Conservation (phyloP, 176 grass and related monocot species). For the Aegilops tauschii region DNA sequence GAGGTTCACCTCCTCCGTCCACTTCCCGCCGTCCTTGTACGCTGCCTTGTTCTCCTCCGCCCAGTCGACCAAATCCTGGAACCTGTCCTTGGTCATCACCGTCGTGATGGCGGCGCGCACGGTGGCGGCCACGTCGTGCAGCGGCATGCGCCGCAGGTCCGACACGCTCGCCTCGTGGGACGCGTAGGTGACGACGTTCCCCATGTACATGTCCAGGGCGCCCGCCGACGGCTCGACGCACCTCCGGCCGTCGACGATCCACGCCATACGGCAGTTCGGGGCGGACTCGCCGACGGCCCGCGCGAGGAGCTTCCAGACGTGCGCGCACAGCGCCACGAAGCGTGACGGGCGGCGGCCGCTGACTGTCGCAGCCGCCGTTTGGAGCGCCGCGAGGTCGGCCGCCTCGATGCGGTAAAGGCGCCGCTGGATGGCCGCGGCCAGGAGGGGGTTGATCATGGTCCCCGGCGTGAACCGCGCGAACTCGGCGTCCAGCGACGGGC, state of each 20-base stretch:
- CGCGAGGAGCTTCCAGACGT: slow-evolving; percentile 71
- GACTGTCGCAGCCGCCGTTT: background rate
- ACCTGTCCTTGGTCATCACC: slow-evolving; percentile 36
- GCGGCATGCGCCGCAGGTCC: slow-evolving; percentile 32
- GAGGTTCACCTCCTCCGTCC: slow-evolving; percentile 63
- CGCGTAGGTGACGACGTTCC: slow-evolving; percentile 59
- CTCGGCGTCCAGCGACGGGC: slow-evolving; percentile 45
- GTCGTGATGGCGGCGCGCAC: slow-evolving; percentile 37
- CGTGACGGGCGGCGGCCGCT: slow-evolving; percentile 19
- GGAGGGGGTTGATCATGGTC: slow-evolving; percentile 48
- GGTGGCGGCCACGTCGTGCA: slow-evolving; percentile 25
- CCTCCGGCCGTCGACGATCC: slow-evolving; percentile 59
- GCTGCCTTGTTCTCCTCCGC: slow-evolving; percentile 56
- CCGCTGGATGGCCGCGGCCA: slow-evolving; percentile 34
- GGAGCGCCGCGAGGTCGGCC: slow-evolving; percentile 34
- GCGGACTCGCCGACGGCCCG: slow-evolving; percentile 44
- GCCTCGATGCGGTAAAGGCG: slow-evolving; percentile 51
- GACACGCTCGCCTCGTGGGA: slow-evolving; percentile 39
- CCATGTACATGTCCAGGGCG: slow-evolving; percentile 43
- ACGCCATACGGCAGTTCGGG: slow-evolving; percentile 55
- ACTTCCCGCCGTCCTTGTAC: slow-evolving; percentile 60
- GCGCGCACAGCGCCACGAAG: slow-evolving; percentile 51
- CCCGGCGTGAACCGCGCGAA: slow-evolving; percentile 43
- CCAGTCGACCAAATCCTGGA: slow-evolving; percentile 73
- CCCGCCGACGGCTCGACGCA: slow-evolving; percentile 34